Evolutionary conservation across 75 land plant species (phyloP), one percentile per base, ranked within the genome.

Genomic region (Isoetes taiwanensis): DNA sequence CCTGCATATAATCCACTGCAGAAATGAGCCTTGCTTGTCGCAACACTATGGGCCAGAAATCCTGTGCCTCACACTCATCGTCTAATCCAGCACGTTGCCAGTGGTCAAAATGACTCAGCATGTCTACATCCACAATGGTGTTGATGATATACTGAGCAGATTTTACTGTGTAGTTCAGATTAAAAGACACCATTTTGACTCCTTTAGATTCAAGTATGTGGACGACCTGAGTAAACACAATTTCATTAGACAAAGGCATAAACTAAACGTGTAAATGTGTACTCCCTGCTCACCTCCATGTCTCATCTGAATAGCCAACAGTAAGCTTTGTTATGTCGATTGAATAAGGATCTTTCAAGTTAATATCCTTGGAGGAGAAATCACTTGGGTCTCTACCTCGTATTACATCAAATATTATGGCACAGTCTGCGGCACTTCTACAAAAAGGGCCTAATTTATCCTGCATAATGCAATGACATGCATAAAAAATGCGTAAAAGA

Each of bases 1-100:
- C 91, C 82, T 86, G 91, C 16, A 86, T 10, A 61, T 82, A 86
- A 35, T 86, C 91, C 33, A 86, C 83, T 1, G 91, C 91, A 28
- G 91, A 65, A 26, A 86, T 57, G 34, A 86, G 40, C 2, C 86
- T 75, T 1, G 91, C 83, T 54, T 83, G 85, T 6, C 91, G 74
- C 2, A 86, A 70, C 46, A 81, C 91, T 24, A 73, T 63, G 3
- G 86, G 91, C 91, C 91, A 79, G 58, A 72, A 78, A 54, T 82
- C 86, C 68, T 79, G 91, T 32, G 82, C 91, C 72, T 86, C 91
- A 65, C 77, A 86, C 2, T 32, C 56, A 60, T 67, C 69, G 63
- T 86, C 91, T 30, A 59, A 27, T 10, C 78, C 70, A 20, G 69
- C 64, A 0, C 91, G 79, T 29, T 86, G 91, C 91, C 91, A 86